Evolutionary conservation across 106 monocot genomes (phyloP), one percentile per base, ranked within the genome.

Genomic region (Dendrobium catenatum): DNA sequence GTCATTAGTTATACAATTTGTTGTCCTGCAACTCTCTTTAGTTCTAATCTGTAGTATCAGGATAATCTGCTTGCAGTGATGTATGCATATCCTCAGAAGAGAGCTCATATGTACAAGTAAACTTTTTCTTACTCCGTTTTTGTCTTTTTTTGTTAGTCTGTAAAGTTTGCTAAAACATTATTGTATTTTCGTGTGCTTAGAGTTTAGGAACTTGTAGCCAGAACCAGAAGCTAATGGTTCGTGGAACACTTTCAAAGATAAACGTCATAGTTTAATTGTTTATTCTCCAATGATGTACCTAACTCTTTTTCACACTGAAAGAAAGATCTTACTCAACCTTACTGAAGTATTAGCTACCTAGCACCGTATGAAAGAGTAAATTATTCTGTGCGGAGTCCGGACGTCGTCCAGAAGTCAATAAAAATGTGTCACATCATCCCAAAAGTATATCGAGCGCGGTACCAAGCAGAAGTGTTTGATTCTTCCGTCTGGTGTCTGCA

Each of bases 1-100:
- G 48, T 51, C 43, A 16, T 76, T 20, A 49, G 27, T 9, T 76
- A 31, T 76, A 47, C 76, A 48, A 76, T 76, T 76, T 76, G 24
- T 49, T 51, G 76, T 76, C 27, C 42, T 76, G 43, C 20, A 74
- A 74, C 20, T 11, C 44, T 43, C 41, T 20, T 22, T 44, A 44
- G 43, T 42, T 74, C 2, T 74, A 22, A 74, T 74, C 37, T 37
- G 70, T 70, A 37, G 70, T 37, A 37, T 20, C 33, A 37, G 4
- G 70, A 70, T 70, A 33, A 70, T 70, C 10, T 70, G 70, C 4
- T 70, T 33, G 37, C 2, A 37, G 37, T 15, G 5, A 66, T 66
- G 64, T 6, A 66, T 66, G 26, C 8, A 64, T 64, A 64, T 64
- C 64, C 22, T 22, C 64, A 24, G 18, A 18, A 16, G 64, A 64